phyloP scores from a whole-genome alignment of 2,329 filamentous ascomycete species.

The Colletotrichum cereale region DNA sequence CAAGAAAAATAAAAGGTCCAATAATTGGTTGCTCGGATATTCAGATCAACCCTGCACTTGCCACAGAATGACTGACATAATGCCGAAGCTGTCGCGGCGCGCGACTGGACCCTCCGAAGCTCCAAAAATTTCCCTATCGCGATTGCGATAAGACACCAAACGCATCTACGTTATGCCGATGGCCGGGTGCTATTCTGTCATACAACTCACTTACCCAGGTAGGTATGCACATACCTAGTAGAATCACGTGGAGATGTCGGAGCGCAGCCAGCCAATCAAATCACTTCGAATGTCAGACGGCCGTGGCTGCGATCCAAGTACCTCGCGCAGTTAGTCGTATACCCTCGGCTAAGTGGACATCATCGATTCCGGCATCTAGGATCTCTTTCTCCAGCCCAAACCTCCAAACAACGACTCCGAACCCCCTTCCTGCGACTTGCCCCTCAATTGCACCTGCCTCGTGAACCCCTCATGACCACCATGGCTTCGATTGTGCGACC shows the following conservation, averaged over 20 bases:
- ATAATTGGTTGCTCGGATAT: background rate
- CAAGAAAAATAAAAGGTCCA: background rate
- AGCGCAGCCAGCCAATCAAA: constrained; percentile 57
- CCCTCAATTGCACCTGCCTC: constrained; percentile 37
- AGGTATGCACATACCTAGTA: no score
- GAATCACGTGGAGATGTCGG: constrained; percentile 39
- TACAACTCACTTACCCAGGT: no score
- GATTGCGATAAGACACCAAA: constrained; percentile 1
- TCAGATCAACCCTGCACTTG: constrained; percentile 7
- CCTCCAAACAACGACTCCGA: constrained; percentile 23
- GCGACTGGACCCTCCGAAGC: constrained; percentile 5
- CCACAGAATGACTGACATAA: constrained; percentile 15
- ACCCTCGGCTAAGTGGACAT: constrained; percentile 63
- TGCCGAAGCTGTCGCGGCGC: constrained; percentile 7
- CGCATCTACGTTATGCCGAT: constrained; percentile 30
- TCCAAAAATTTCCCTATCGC: constrained; percentile 41
- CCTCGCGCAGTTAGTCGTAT: constrained; percentile 27
- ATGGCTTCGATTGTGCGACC: constrained; percentile 72
- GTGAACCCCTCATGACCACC: constrained; percentile 39
- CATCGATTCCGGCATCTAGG: constrained; percentile 39
- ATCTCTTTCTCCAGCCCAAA: constrained; percentile 34
- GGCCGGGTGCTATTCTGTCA: background rate
- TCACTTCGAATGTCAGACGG: constrained; percentile 52
- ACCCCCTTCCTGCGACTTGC: constrained; percentile 15
- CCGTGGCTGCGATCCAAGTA: background rate